Conservation (phyloP, 2,329 filamentous ascomycete genomes). For the Keithomyces neogunnii region DNA sequence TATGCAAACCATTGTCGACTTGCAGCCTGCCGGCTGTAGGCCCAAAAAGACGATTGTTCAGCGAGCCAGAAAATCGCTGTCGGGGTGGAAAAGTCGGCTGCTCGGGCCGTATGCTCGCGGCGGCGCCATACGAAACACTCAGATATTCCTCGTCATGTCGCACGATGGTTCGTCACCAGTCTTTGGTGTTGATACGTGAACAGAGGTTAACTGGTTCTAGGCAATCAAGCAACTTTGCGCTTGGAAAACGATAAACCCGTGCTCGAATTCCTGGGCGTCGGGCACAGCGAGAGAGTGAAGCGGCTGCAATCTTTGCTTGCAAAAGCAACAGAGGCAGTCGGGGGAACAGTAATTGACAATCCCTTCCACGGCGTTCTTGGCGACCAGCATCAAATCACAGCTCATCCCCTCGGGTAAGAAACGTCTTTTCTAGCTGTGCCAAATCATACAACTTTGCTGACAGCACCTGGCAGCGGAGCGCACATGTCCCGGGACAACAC, state of each 20-base stretch:
- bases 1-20: conserved; percentile 48
- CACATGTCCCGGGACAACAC: conserved; percentile 53
- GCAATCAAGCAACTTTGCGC: conserved; percentile 50
- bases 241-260: conserved; percentile 51
- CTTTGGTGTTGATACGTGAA: not conserved
- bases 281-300: conserved; percentile 44
- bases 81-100: conserved; percentile 36
- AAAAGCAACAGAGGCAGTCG: conserved; percentile 46
- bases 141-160: conserved; percentile 59
- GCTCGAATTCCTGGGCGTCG: conserved; percentile 51
- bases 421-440: not conserved
- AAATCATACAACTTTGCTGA: not conserved
- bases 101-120: conserved; percentile 48
- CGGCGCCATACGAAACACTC: conserved; percentile 50
- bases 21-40: conserved; percentile 29
- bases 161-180: conserved; percentile 42
- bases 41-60: not conserved
- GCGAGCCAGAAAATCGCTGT: conserved; percentile 7
- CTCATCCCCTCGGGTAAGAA: conserved; percentile 50
- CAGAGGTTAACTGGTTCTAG: conserved; percentile 15
- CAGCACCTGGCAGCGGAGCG: conserved; percentile 39
- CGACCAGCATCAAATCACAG: conserved; percentile 48
- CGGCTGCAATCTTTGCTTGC: conserved; percentile 42
- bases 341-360: conserved; percentile 51
- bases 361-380: conserved; percentile 49